A percentile compares a stretch with the other conserved stretches of the same genome.
phyloP scores from a whole-genome alignment of 2,329 filamentous ascomycete genomes.

The Apiospora malaysiana region DNA sequence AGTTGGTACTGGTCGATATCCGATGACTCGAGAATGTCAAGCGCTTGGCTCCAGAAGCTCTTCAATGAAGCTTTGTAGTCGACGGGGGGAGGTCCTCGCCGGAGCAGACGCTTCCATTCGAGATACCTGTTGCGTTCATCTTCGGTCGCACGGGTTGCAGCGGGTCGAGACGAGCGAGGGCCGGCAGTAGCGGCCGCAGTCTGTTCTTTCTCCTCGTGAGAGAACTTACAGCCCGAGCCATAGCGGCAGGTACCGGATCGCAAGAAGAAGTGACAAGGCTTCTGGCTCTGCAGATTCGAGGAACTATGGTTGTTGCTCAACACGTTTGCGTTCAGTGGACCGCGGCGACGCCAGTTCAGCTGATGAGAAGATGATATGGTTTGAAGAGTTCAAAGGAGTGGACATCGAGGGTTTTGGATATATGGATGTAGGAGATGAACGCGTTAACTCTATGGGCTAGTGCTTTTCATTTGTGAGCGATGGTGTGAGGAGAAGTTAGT shows the following conservation, averaged over 20 bases:
- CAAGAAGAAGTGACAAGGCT: background rate
- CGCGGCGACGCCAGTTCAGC: background rate
- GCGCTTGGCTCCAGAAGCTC: slow-evolving; percentile 25
- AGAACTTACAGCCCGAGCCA: background rate
- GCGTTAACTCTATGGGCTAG: background rate
- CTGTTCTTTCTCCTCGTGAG: background rate
- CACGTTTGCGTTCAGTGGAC: background rate
- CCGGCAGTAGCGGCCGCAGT: background rate
- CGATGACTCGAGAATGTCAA: background rate
- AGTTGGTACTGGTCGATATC: background rate
- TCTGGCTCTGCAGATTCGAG: background rate
- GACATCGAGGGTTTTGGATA: background rate
- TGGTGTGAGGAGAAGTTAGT: background rate
- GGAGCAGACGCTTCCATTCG: slow-evolving; percentile 44
- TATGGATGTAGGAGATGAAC: background rate
- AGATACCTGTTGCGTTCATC: slow-evolving; percentile 48
- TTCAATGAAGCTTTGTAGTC: slow-evolving; percentile 38
- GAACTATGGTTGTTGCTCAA: background rate
- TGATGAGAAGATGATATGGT: background rate
- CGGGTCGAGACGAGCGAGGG: background rate
- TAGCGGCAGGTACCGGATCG: background rate
- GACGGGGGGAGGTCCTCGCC: slow-evolving; percentile 25
- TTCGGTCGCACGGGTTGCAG: background rate
- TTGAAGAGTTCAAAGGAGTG: background rate
- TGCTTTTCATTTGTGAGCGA: too few relatives aligned